These are phyloP conservation scores for Rhizopogon vulgaris DNA, from an alignment of 768 basidiomycete species.

Conservation along the genomic window DNA sequence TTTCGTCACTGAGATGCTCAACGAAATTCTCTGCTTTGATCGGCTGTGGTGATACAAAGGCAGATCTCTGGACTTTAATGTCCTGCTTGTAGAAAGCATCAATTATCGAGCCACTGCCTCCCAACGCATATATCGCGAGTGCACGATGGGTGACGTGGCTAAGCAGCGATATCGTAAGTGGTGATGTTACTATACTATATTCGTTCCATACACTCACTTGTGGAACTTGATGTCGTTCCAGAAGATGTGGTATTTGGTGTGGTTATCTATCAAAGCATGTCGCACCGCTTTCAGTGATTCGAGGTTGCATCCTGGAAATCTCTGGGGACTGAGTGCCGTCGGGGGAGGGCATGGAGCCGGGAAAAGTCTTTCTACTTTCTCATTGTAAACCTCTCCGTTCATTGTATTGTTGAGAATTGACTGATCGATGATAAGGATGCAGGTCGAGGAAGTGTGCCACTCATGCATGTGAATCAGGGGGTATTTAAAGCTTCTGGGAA, in stretches of 20 bases:
- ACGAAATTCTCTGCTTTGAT: conserved; percentile 20
- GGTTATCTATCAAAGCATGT: conserved; percentile 41
- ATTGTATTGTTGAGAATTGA: background rate
- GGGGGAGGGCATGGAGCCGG: conserved; percentile 20
- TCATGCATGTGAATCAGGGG: too few species aligned
- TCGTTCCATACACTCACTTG: conserved; percentile 33
- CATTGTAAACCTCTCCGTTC: background rate
- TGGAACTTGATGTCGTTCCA: conserved; percentile 42
- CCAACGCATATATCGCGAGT: conserved; percentile 24
- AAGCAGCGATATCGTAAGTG: background rate
- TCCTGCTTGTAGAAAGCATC: conserved; percentile 22
- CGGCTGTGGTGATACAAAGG: conserved; percentile 16
- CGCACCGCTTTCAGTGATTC: conserved; percentile 15
- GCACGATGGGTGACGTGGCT: conserved; percentile 26
- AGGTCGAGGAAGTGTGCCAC: background rate
- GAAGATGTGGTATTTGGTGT: conserved; percentile 43
- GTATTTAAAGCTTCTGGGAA: background rate
- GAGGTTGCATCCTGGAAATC: conserved; percentile 18
- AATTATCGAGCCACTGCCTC: conserved; percentile 17
- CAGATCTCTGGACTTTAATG: conserved; percentile 13
- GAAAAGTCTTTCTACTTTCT: conserved; percentile 17
- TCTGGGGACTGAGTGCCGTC: conserved; percentile 19
- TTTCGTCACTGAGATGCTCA: conserved; percentile 21
- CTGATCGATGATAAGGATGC: background rate
- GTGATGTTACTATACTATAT: background rate